A percentile compares a stretch with the other conserved stretches of the same genome.
These are phyloP conservation scores for Marasmius oreades DNA, from an alignment of 1,284 basidiomycete species.

Conservation along the genomic window DNA sequence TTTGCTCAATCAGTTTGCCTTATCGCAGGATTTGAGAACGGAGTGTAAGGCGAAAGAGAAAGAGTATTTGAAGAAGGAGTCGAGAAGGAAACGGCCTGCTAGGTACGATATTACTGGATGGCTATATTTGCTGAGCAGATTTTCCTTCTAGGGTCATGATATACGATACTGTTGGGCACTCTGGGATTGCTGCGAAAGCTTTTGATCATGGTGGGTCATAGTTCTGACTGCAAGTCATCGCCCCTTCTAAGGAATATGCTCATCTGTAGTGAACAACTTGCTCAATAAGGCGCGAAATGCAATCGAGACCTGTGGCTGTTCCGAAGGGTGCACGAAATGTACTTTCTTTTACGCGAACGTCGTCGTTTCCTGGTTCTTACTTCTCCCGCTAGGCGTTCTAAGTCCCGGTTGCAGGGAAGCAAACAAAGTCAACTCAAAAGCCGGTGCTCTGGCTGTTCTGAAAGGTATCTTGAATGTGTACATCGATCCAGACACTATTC, in stretches of 20 bases:
- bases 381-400: slow-evolving; percentile 49
- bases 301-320: slow-evolving; percentile 69
- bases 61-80: slow-evolving; percentile 59
- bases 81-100: slow-evolving; percentile 72
- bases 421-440: slow-evolving; percentile 66
- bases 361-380: neutral
- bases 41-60: slow-evolving; percentile 85
- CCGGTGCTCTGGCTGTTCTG: slow-evolving; percentile 69
- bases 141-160: slow-evolving; percentile 75
- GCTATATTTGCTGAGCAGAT: neutral
- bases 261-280: slow-evolving; percentile 51
- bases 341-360: slow-evolving; percentile 23
- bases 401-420: slow-evolving; percentile 61
- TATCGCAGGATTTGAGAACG: slow-evolving; percentile 73
- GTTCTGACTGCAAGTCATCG: no score
- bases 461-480: slow-evolving; percentile 55
- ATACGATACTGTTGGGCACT: slow-evolving; percentile 74
- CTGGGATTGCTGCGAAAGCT: slow-evolving; percentile 73
- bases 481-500: slow-evolving; percentile 46
- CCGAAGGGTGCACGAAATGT: slow-evolving; percentile 75
- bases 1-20: slow-evolving; percentile 73
- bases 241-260: slow-evolving; percentile 9
- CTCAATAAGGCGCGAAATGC: slow-evolving; percentile 60
- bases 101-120: slow-evolving; percentile 37
- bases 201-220: slow-evolving; percentile 80